Evolutionary conservation across 73 alveolate species (phyloP).

Genomic region (Paramecium octaurelia): DNA sequence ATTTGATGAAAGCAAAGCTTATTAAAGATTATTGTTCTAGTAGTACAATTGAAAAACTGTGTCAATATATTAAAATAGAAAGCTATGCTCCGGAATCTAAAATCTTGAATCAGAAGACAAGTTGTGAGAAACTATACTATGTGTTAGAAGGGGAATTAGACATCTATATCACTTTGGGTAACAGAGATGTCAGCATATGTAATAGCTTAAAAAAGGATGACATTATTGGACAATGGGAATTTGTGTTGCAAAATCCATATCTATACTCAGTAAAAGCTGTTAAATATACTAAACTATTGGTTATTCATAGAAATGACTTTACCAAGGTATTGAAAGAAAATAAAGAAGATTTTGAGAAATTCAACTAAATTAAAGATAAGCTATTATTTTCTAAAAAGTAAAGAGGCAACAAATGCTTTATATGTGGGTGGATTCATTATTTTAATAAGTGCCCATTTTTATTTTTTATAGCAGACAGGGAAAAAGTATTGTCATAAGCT

Average conservation of each 20-base stretch:
- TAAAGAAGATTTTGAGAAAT: neutral
- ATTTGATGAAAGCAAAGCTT: neutral
- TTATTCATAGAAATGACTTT: neutral
- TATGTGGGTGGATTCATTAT: constrained; percentile 30
- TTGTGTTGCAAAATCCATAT: neutral
- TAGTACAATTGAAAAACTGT: neutral
- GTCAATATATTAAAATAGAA: neutral
- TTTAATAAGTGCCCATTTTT: constrained; percentile 3
- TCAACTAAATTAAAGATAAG: neutral
- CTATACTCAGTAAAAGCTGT: neutral
- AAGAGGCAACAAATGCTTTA: neutral
- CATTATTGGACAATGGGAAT: neutral
- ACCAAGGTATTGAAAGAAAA: neutral
- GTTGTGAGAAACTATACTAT: neutral
- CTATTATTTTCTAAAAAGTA: neutral
- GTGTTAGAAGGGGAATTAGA: neutral
- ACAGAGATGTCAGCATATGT: neutral
- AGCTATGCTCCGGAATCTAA: neutral
- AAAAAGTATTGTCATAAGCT: neutral
- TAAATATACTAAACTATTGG: neutral
- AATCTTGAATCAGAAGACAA: neutral
- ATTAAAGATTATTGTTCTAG: neutral
- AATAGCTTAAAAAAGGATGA: neutral
- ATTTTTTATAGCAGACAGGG: neutral
- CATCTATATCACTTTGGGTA: neutral